Evolutionary conservation across 1,284 basidiomycete species (phyloP).

Genomic region (Termitomyces sp.): DNA sequence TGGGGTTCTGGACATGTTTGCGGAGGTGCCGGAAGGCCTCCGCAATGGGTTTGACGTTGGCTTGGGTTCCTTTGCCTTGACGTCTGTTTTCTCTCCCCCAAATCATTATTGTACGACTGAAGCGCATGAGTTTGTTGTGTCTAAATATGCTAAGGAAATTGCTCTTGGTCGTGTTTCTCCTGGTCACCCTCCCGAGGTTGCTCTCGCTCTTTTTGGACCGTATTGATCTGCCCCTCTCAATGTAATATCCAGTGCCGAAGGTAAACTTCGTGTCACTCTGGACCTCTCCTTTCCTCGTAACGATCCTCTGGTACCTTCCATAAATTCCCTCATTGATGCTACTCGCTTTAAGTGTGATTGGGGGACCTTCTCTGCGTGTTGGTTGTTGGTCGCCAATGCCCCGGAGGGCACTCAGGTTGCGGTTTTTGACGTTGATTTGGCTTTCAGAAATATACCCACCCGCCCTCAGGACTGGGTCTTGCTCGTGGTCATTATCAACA

Average conservation of each 20-base stretch:
- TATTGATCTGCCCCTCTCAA: slow-evolving; percentile 4
- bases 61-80: background rate
- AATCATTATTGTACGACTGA: background rate
- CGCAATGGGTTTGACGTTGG: background rate
- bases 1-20: background rate
- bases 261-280: too few relatives aligned
- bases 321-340: background rate
- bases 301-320: background rate
- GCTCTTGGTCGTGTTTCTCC: background rate
- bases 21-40: background rate
- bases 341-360: slow-evolving; percentile 5
- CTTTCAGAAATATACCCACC: slow-evolving; percentile 6
- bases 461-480: background rate
- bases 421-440: slow-evolving; percentile 2
- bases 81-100: background rate
- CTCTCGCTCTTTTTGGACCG: background rate
- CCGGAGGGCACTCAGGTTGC: background rate
- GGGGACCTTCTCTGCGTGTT: slow-evolving; percentile 9
- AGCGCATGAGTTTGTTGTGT: background rate
- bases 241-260: background rate
- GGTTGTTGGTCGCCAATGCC: background rate
- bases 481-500: background rate
- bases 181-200: background rate
- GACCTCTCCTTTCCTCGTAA: background rate
- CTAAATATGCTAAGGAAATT: background rate